Evolutionary conservation across 345 rosid species (phyloP), one percentile per base, ranked within the genome.

Genomic region (Alliaria petiolata): DNA sequence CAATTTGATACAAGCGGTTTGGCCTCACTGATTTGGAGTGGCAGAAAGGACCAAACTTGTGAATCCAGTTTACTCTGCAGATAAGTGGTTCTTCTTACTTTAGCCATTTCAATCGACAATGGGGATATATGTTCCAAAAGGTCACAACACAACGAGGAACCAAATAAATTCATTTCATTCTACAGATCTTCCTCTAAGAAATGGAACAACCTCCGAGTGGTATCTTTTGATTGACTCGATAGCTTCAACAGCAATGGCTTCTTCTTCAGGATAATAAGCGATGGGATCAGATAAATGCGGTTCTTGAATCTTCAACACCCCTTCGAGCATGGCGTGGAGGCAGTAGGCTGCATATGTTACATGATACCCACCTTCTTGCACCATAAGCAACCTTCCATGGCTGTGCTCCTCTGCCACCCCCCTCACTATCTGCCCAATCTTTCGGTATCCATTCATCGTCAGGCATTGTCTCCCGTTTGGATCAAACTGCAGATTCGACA

Each of bases 281-380:
- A 91, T 65, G 0, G 86, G 91, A 77, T 93, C 97, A 31, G 80
- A 30, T 55, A 89, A 76, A 19, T 82, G 62, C 42, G 87, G 79
- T 34, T 28, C 62, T 4, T 81, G 86, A 67, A 87, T 85, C 78
- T 82, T 55, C 14, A 93, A 90, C 64, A 86, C 84, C 22, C 98
- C 98, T 83, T 91, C 97, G 17, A 91, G 86, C 45, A 84, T 80
- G 26, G 97, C 95, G 16, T 93, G 98, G 53, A 93, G 86, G 67
- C 97, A 93, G 65, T 86, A 93, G 10, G 98, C 96, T 22, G 97
- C 86, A 80, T 89, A 91, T 22, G 97, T 89, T 25, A 91, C 78
- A 49, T 89, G 91, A 78, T 93, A 91, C 46, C 96, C 97, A 2
- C 98, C 97, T 87, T 87, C 97, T 81, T 89, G 97, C 57, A 90